phyloP scores from a whole-genome alignment of 2,329 filamentous ascomycete species.

The Colletotrichum theobromicola region DNA sequence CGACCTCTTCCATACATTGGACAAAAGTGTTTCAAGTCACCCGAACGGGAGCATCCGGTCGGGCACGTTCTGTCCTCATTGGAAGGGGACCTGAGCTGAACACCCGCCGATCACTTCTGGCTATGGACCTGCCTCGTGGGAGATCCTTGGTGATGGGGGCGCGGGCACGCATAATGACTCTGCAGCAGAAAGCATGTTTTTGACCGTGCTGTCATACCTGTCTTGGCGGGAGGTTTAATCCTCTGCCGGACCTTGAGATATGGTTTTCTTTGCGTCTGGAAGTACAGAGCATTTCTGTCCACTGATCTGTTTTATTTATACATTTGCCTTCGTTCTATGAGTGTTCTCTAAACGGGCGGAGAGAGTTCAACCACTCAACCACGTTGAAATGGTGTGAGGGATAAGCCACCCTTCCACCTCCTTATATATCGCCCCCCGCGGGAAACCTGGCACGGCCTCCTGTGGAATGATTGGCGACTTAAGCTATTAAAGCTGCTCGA shows the following conservation, averaged over 20 bases:
- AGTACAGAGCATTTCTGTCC: not conserved
- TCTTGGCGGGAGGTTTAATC: not conserved
- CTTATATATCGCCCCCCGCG: not conserved
- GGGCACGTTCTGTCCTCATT: not conserved
- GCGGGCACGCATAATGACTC: not conserved
- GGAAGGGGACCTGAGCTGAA: not conserved
- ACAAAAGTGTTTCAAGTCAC: constrained; percentile 10
- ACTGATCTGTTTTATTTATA: not conserved
- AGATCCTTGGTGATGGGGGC: not conserved
- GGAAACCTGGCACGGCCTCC: not conserved
- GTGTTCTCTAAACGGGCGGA: not conserved
- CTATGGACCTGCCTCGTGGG: not conserved
- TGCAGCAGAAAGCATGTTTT: not conserved
- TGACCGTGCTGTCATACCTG: not conserved
- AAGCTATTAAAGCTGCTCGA: not conserved
- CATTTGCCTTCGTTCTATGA: not conserved
- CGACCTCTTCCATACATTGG: not conserved
- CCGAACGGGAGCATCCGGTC: constrained; percentile 16
- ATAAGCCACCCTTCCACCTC: not conserved
- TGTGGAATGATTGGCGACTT: not conserved
- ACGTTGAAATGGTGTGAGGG: not conserved
- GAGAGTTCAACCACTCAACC: not conserved
- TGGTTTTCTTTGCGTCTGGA: not conserved
- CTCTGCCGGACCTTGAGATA: not conserved
- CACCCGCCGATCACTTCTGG: not conserved